phyloP scores from a whole-genome alignment of 805 yeast species.

The Kluyveromyces siamensis region DNA sequence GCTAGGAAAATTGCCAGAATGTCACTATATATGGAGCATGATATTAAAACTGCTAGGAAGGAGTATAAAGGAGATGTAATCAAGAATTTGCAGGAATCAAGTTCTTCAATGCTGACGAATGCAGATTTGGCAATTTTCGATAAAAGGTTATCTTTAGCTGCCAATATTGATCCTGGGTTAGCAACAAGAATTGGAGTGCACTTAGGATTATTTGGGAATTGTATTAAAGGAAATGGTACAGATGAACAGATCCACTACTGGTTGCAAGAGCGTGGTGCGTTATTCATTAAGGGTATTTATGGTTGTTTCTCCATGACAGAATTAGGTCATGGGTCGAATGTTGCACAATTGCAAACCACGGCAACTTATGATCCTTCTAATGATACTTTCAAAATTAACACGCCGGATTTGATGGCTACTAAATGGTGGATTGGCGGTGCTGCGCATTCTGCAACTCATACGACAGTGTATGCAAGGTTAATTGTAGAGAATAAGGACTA shows the following conservation, averaged over 20 bases:
- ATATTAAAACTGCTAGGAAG: constrained; percentile 19
- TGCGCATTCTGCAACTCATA: constrained; percentile 86
- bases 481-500: constrained; percentile 76
- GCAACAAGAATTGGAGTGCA: constrained; percentile 84
- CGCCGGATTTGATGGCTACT: constrained; percentile 88
- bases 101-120: constrained; percentile 13
- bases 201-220: constrained; percentile 72
- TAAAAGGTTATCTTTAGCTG: constrained; percentile 48
- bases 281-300: constrained; percentile 49
- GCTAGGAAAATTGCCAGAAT: constrained; percentile 54
- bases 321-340: constrained; percentile 88
- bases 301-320: constrained; percentile 96
- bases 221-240: constrained; percentile 84
- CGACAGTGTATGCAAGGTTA: constrained; percentile 77
- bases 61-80: constrained; percentile 20
- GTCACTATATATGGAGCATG: constrained; percentile 48
- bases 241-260: constrained; percentile 75
- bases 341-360: constrained; percentile 87
- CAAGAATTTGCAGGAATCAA: constrained; percentile 15
- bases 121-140: constrained; percentile 35
- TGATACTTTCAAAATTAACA: constrained; percentile 66
- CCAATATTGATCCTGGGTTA: constrained; percentile 68
- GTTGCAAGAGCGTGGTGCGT: constrained; percentile 63
- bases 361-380: constrained; percentile 63
- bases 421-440: constrained; percentile 99